phyloP scores from a whole-genome alignment of 2,329 filamentous ascomycete genomes.

The Geosmithia flava region DNA sequence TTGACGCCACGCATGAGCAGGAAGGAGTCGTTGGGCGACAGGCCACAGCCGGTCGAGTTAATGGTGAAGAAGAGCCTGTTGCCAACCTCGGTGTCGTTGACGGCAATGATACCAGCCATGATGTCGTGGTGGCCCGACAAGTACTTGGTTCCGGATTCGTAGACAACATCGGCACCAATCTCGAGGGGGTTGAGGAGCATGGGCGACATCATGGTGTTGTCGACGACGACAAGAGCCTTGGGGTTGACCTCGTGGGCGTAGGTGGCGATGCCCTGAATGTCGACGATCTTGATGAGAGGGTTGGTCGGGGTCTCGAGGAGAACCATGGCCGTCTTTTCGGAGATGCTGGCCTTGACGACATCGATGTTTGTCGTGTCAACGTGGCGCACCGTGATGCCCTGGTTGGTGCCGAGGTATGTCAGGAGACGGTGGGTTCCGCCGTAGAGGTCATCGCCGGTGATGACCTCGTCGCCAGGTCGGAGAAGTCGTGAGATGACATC shows the following conservation, averaged over 20 bases:
- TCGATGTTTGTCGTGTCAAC: conserved; percentile 82
- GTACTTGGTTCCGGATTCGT: conserved; percentile 97
- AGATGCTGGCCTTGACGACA: conserved; percentile 56
- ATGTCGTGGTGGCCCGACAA: conserved; percentile 96
- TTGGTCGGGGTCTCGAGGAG: conserved; percentile 95
- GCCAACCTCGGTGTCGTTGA: conserved; percentile 70
- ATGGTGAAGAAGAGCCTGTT: conserved; percentile 95
- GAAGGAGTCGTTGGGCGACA: conserved; percentile 93
- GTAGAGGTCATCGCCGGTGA: conserved; percentile 94
- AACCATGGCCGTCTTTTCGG: conserved; percentile 82
- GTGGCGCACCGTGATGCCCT: conserved; percentile 88
- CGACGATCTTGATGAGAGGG: conserved; percentile 94
- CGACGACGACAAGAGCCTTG: conserved; percentile 74
- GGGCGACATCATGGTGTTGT: conserved; percentile 98
- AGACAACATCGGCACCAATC: conserved; percentile 88
- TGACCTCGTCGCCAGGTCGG: conserved; percentile 87
- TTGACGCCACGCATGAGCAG: conserved; percentile 92
- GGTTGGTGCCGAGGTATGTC: conserved; percentile 80
- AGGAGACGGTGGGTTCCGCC: conserved; percentile 89
- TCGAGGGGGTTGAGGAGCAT: conserved; percentile 90
- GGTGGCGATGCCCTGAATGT: conserved; percentile 69
- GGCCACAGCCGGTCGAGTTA: conserved; percentile 87
- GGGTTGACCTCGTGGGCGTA: conserved; percentile 67
- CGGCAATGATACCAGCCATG: conserved; percentile 93
- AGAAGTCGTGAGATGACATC: conserved; percentile 91